Conservation (phyloP, 2,329 filamentous ascomycete species). For the Curvularia verruculosa region DNA sequence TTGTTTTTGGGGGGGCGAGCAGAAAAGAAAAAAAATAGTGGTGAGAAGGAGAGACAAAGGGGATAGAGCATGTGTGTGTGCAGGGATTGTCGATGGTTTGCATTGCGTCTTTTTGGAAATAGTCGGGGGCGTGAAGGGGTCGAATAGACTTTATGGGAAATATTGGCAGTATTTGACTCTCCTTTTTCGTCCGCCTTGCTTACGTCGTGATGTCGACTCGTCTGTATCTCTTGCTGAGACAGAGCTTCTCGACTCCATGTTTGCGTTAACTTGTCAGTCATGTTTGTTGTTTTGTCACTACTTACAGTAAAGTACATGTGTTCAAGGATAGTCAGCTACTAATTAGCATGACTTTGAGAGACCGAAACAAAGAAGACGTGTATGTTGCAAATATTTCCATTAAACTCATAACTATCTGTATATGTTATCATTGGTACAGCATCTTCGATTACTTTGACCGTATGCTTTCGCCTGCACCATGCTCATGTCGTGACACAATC, state of each 20-base stretch:
- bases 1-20: background rate
- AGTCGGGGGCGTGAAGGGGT: background rate
- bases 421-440: background rate
- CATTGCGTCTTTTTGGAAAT: slow-evolving; percentile 1
- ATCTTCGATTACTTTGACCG: background rate
- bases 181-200: background rate
- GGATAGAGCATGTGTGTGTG: background rate
- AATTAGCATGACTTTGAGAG: background rate
- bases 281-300: background rate
- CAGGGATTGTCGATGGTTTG: background rate
- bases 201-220: background rate
- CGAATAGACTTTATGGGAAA: background rate
- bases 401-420: background rate
- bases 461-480: background rate
- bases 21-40: background rate
- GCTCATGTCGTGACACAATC: background rate
- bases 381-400: background rate
- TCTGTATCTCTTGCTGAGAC: background rate
- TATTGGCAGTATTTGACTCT: background rate
- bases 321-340: background rate
- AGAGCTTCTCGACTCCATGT: background rate
- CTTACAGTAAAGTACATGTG: background rate
- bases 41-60: background rate
- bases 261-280: background rate
- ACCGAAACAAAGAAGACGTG: background rate